Base-by-base conservation (phyloP, 331 rosid genomes). In the Acacia concinna region DNA sequence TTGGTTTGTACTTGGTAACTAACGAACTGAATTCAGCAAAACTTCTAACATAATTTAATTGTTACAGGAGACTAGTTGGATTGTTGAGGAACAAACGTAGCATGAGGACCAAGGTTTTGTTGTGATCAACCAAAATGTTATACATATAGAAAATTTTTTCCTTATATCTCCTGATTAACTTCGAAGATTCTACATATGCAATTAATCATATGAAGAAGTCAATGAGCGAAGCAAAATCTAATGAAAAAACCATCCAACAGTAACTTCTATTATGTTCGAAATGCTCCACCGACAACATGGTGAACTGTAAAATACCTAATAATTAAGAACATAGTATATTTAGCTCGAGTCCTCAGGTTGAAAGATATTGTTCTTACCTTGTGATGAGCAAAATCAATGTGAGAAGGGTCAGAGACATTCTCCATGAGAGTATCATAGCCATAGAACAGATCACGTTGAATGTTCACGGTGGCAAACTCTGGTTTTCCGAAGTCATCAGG, bases 321-420 rank as follows among this genome's bases (percentile, higher is more conserved):
- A 30, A 28, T 60, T 60, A 60, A 60, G 37, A 60, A 30, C 14
- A 60, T 46, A 79, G 71, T 56, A 75, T 72, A 38, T 8, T 59
- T 8, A 71, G 68, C 34, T 47, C 25, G 6, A 72, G 21, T 49
- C 34, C 60, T 82, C 54, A 77, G 18, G 54, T 68, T 77, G 68
- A 74, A 74, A 37, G 57, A 41, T 32, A n/a, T 64, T 6, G 52
- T 81, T 37, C 37, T 69, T 80, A 93, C 99, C 97, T 93, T 93
- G 92, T 95, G 97, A 87, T 93, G 97, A 84, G 99, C 99, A 80
- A 95, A 95, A 77, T 95, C 97, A 79, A 93, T 95, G 79, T 91
- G 96, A 69, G 99, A 95, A 78, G 97, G 98, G 73, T 95, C 97
- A 40, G 97, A 91, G 71, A 95, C 97, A 87, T 95, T 95, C 86